Base-by-base conservation (phyloP, 148 eudicot species). In the Chenopodium berlandieri region DNA sequence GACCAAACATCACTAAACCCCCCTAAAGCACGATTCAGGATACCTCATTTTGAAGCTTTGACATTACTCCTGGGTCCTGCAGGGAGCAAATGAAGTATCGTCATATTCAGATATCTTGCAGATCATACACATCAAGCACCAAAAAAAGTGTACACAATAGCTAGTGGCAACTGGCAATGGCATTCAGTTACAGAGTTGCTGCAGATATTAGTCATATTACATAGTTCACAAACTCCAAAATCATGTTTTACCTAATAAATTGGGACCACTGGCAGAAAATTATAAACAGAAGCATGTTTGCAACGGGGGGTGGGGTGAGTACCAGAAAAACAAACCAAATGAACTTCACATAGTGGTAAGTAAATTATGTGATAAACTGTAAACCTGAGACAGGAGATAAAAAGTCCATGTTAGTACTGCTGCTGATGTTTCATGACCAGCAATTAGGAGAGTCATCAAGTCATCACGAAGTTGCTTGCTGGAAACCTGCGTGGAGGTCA, bases 391-490 rank as follows among this genome's bases (percentile, higher is more conserved):
- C 75, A 96, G 93, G 84, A 96, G 99, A 89, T 91, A 94, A 85
- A 96, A 96, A 16, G 99, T 96, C 99, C 99, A 96, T 70, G 99
- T 96, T 81, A 96, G 86, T 66, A 96, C 94, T 71, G 99, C 99
- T 46, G 99, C 99, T 13, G 99, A 94, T 69, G 99, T 96, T 91
- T 96, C 99, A 88, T 96, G 99, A 80, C 99, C 99, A 88, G 99
- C 99, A 83, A 96, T 96, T 79, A 96, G 90, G 89, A 96, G 79
- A 71, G 99, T 96, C 99, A 96, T 96, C 79, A 96, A 85, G 87
- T 96, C 99, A 87, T 96, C 99, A 56, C 98, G 98, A 34, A 96
- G 97, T 88, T 96, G 99, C 96, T 96, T 96, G 89, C 99, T 94
- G 54, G 98, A 86, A 81, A 96, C 98, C 99, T 96, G 81, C 86